Base-by-base conservation (phyloP, 805 yeast species). In the Lipomyces anomalus region DNA sequence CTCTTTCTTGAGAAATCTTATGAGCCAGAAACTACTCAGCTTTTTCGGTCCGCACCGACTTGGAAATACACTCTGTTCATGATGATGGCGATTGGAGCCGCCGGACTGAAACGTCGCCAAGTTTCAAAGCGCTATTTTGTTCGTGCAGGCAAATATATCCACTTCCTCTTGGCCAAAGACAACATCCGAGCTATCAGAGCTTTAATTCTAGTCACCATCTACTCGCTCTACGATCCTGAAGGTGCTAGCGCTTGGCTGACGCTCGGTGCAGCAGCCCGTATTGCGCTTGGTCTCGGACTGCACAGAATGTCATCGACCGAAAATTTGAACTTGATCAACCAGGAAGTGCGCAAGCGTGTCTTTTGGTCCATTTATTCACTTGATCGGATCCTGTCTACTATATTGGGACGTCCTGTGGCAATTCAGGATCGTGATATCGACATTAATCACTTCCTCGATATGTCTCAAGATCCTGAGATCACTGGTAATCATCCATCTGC, bases 371-470 rank as follows among this genome's bases (percentile, higher is more conserved):
- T 56, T 18, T 59, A 59, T 35, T 56, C 58, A 46, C 50, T 59
- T 46, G 62, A 59, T 35, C 45, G 79, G 35, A 60, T 73, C 18
- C 67, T 76, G 18, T 70, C 78, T 4, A 61, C 71, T 9, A 67
- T 75, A 13, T 56, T 76, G 21, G 79, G 80, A 1, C 65, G 79
- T 30, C 73, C 75, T 2, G 63, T 73, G 22, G 67, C 73, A 0
- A 60, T 78, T 17, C 68, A 69, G 29, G 80, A 76, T 47, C 68
- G 68, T 42, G 79, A 75, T 50, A 71, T 77, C 35, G 73, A 73
- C 35, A 43, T 50, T 2, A 26, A 22, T n/a, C 24, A 18, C 22
- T 50, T 46, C 28, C 43, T 29, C 42, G 51, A 35, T 32, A 33
- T 38, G 11, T 41, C 34, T 11, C 42, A 22, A 6, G 42, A 48